Evolutionary conservation across 2,329 filamentous ascomycete species (phyloP).

Genomic region (Emergomyces orientalis): DNA sequence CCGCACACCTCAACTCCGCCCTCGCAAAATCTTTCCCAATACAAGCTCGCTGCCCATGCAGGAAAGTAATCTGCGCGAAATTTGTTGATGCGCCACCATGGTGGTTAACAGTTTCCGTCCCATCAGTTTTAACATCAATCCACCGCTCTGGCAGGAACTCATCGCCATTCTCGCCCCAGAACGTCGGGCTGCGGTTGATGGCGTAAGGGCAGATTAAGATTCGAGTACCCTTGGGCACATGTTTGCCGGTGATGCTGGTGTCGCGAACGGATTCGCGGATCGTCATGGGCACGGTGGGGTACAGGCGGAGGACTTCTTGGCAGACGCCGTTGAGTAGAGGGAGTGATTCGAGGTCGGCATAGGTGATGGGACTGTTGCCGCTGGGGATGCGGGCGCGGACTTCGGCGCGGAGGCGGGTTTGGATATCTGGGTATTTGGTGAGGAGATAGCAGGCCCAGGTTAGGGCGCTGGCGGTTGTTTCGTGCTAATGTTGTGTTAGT

Average conservation of each 20-base stretch:
- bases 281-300: slow-evolving; percentile 34
- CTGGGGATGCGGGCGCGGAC: slow-evolving; percentile 40
- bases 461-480: slow-evolving; percentile 48
- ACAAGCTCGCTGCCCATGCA: slow-evolving; percentile 31
- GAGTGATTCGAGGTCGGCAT: slow-evolving; percentile 52
- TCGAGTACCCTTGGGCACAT: slow-evolving; percentile 59
- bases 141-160: slow-evolving; percentile 72
- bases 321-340: slow-evolving; percentile 71
- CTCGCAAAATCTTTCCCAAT: slow-evolving; percentile 38
- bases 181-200: slow-evolving; percentile 56
- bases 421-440: slow-evolving; percentile 41
- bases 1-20: slow-evolving; percentile 32
- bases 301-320: slow-evolving; percentile 55
- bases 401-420: slow-evolving; percentile 43
- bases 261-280: slow-evolving; percentile 33
- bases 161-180: slow-evolving; percentile 67
- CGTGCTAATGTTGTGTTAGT: slow-evolving; percentile 31
- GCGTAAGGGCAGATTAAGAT: slow-evolving; percentile 59
- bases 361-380: slow-evolving; percentile 21
- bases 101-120: slow-evolving; percentile 40
- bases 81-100: slow-evolving; percentile 37
- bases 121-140: slow-evolving; percentile 50
- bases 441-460: slow-evolving; percentile 48
- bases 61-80: slow-evolving; percentile 32
- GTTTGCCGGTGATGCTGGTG: slow-evolving; percentile 52